Evolutionary conservation across 768 basidiomycete species (phyloP).

Genomic region (Pulveroboletus ravenelii): DNA sequence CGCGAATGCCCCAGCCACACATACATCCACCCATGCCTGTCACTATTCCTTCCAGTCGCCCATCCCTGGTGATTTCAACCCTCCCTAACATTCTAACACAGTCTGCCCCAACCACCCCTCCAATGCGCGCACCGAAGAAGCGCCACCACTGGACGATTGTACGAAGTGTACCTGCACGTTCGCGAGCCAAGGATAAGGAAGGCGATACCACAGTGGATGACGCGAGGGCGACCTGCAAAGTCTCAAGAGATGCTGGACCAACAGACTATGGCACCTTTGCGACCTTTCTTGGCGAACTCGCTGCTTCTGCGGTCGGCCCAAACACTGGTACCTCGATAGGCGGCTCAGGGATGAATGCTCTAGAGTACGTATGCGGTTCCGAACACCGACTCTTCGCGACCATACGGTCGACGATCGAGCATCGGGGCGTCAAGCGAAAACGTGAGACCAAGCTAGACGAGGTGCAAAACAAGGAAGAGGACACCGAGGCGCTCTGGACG

Average conservation of each 20-base stretch:
- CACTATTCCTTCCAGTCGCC: conserved; percentile 21
- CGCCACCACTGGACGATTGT: conserved; percentile 60
- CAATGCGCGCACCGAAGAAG: conserved; percentile 19
- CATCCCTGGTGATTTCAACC: conserved; percentile 15
- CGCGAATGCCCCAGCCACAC: conserved; percentile 2
- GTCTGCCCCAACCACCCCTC: not conserved
- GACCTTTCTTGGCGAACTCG: conserved; percentile 42
- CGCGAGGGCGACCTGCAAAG: conserved; percentile 41
- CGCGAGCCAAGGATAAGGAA: conserved; percentile 49
- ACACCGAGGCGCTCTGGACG: conserved; percentile 43
- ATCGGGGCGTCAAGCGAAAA: conserved; percentile 16
- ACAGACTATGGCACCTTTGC: conserved; percentile 64
- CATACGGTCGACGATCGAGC: conserved; percentile 36
- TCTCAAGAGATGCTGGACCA: conserved; percentile 48
- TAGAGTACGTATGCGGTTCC: conserved; percentile 10
- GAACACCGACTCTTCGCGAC: conserved; percentile 29
- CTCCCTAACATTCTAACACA: not conserved
- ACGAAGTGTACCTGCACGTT: conserved; percentile 46
- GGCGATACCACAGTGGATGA: conserved; percentile 34
- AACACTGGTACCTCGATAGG: conserved; percentile 10
- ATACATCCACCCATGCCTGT: conserved; percentile 27
- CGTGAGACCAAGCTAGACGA: conserved; percentile 11
- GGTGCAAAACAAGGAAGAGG: not conserved
- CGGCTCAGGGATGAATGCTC: not conserved
- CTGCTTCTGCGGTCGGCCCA: conserved; percentile 27